Evolutionary conservation across 2,329 filamentous ascomycete species (phyloP).

Genomic region (Claviceps quebecensis): DNA sequence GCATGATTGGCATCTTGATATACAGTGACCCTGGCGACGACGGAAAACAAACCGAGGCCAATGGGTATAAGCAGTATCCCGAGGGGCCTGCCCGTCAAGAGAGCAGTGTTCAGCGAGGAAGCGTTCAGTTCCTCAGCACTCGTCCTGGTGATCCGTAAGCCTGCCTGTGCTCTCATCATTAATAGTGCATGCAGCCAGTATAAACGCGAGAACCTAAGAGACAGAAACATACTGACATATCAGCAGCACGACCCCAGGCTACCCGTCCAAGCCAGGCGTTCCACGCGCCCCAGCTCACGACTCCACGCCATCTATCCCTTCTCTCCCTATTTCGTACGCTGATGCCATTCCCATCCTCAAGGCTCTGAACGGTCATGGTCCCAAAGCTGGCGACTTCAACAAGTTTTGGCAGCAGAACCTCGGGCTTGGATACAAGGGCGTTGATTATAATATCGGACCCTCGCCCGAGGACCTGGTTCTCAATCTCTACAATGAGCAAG

Average conservation of each 20-base stretch:
- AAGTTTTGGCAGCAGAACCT: slow-evolving; percentile 55
- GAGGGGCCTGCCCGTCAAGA: slow-evolving; percentile 77
- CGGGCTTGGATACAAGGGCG: slow-evolving; percentile 64
- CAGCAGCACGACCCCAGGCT: slow-evolving; percentile 66
- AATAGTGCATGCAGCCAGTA: not conserved
- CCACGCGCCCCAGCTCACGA: slow-evolving; percentile 58
- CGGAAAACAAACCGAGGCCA: slow-evolving; percentile 63
- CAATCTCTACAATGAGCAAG: slow-evolving; percentile 65
- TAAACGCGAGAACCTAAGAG: not conserved
- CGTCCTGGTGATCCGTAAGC: slow-evolving; percentile 52
- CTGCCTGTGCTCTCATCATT: not conserved
- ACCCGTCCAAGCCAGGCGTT: slow-evolving; percentile 80
- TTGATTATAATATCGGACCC: slow-evolving; percentile 75
- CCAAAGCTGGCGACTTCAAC: slow-evolving; percentile 59
- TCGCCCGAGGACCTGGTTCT: slow-evolving; percentile 58
- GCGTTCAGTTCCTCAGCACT: slow-evolving; percentile 64
- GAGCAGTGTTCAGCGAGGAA: slow-evolving; percentile 80
- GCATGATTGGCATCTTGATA: slow-evolving; percentile 72
- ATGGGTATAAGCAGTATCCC: slow-evolving; percentile 69
- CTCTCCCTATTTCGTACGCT: slow-evolving; percentile 75
- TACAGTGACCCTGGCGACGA: slow-evolving; percentile 88
- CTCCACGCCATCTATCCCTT: slow-evolving; percentile 72
- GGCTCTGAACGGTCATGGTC: slow-evolving; percentile 79
- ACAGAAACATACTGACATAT: not conserved
- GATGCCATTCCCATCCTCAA: slow-evolving; percentile 82